Evolutionary conservation across 441 rosid genomes (phyloP), one percentile per base, ranked within the genome.

Genomic region (Monsonia emarginata): DNA sequence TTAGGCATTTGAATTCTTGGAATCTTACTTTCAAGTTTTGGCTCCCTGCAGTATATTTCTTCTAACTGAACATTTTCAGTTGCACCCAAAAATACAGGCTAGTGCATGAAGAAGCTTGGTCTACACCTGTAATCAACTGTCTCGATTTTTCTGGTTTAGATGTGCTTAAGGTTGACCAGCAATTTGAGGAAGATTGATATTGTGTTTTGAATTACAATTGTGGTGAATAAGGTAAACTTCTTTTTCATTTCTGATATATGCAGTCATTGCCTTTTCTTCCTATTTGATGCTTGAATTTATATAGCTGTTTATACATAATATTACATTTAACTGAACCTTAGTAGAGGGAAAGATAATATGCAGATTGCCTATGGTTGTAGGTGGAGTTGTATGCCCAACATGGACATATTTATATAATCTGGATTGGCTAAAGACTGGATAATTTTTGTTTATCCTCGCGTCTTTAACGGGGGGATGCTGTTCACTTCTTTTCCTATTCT

Each of bases 191-290:
- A 61, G 61, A 48, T 66, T 31, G 19, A 38, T 38, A 14, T 62
- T 72, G 40, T 66, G 69, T 32, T 50, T 71, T 67, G 65, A 63
- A 52, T 40, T 66, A 40, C 61, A 44, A 48, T 14, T 21, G 66
- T 71, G 65, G 69, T 18, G 36, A 64, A n/a, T 48, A 75, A 65
- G 78, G 83, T 75, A 68, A 48, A 32, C 52, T 67, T 61, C 22
- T 16, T 76, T 24, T 32, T 61, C 65, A 66, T 38, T 61, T 56
- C 44, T 44, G 14, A 18, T 5, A 18, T 61, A 24, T 25, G 21
- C 14, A 5, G 31, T 26, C n/a, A 13, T 38, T 38, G n/a, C 46
- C 46, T 8, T 38, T 38, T 38, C 9, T 38, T 10, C 46, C 10
- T 2, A 38, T 38, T 38, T 38, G 46, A 38, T 38, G 46, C 2